Evolutionary conservation across 2,329 filamentous ascomycete species (phyloP).

Genomic region (Amauroascus niger): DNA sequence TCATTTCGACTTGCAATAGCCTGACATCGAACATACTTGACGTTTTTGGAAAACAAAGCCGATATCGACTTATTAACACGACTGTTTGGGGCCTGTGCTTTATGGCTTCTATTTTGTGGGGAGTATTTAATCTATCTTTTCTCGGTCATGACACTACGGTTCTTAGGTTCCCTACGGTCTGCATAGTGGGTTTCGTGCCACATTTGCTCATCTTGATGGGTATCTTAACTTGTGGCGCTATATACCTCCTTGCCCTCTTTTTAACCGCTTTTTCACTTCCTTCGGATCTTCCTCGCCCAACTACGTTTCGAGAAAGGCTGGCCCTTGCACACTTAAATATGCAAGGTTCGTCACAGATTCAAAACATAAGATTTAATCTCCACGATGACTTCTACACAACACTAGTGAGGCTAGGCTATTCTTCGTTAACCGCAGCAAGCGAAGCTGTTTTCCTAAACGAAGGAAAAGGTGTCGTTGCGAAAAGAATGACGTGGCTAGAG

Average conservation of each 20-base stretch:
- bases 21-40: slow-evolving; percentile 75
- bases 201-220: slow-evolving; percentile 79
- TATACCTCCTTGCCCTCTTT: slow-evolving; percentile 67
- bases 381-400: slow-evolving; percentile 95
- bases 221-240: slow-evolving; percentile 62
- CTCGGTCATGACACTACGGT: slow-evolving; percentile 48
- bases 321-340: slow-evolving; percentile 71
- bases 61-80: slow-evolving; percentile 74
- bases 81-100: slow-evolving; percentile 84
- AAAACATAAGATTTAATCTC: slow-evolving; percentile 67
- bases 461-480: slow-evolving; percentile 63
- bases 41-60: slow-evolving; percentile 67
- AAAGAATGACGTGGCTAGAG: slow-evolving; percentile 80
- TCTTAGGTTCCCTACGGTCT: slow-evolving; percentile 83
- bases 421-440: slow-evolving; percentile 80
- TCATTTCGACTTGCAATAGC: slow-evolving; percentile 84
- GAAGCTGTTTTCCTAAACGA: slow-evolving; percentile 95
- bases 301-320: slow-evolving; percentile 52
- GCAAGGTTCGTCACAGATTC: slow-evolving; percentile 80
- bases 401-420: slow-evolving; percentile 75
- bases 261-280: slow-evolving; percentile 63
- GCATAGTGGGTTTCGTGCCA: slow-evolving; percentile 87
- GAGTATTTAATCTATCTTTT: slow-evolving; percentile 47
- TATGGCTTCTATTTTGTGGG: slow-evolving; percentile 75
- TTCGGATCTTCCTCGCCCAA: slow-evolving; percentile 36